Percentiles rank a stretch among this genome's conserved stretches.
Conservation (phyloP, 371 early-diverging fungal species). For the Mycotypha africana region DNA sequence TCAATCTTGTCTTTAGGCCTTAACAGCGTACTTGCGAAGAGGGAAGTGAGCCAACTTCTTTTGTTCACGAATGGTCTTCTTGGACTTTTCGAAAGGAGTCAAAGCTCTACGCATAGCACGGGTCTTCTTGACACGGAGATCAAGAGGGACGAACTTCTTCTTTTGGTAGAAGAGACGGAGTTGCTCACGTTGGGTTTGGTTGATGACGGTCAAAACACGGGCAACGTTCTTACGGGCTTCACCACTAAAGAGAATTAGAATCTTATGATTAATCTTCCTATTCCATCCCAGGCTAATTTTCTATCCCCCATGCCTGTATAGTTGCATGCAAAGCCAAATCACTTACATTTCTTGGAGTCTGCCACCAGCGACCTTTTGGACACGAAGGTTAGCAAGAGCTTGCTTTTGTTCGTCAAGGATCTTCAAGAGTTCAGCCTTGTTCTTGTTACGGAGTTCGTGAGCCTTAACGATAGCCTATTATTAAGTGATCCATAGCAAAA, state of each 20-base stretch:
- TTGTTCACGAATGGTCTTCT: constrained; percentile 71
- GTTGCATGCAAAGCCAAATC: no score
- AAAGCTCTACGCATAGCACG: constrained; percentile 95
- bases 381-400: constrained; percentile 85
- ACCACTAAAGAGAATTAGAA: constrained; percentile 34
- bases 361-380: constrained; percentile 87
- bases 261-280: no score
- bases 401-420: constrained; percentile 90
- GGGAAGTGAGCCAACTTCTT: constrained; percentile 88
- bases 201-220: constrained; percentile 91
- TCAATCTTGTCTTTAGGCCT: no score
- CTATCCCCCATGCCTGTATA: no score
- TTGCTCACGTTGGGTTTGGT: constrained; percentile 83
- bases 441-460: constrained; percentile 87
- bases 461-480: constrained; percentile 73
- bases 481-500: no score
- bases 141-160: constrained; percentile 89
- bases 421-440: constrained; percentile 86
- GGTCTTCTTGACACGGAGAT: constrained; percentile 95
- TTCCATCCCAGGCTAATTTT: no score
- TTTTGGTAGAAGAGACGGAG: constrained; percentile 81
- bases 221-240: constrained; percentile 91
- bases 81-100: constrained; percentile 68
- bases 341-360: constrained; percentile 80
- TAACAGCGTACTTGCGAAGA: constrained; percentile 80